These are phyloP conservation scores for Hemileccinum rubropunctum DNA, from an alignment of 768 basidiomycete species.

Conservation along the genomic window DNA sequence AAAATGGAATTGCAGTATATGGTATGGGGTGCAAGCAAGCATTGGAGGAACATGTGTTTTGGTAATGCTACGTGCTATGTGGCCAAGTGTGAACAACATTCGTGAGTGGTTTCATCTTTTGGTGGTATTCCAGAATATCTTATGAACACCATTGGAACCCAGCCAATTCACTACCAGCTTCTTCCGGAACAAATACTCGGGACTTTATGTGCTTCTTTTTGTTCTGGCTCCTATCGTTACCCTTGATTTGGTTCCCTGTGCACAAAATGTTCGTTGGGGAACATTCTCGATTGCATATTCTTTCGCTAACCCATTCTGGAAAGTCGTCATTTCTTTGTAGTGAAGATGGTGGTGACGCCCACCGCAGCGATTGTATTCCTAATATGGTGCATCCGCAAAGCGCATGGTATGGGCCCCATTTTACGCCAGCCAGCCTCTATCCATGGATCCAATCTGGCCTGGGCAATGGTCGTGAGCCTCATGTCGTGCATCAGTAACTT, in stretches of 20 bases:
- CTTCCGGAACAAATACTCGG: slow-evolving; percentile 70
- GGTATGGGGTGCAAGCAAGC: slow-evolving; percentile 79
- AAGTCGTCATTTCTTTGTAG: slow-evolving; percentile 75
- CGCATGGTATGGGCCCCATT: slow-evolving; percentile 75
- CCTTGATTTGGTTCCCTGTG: slow-evolving; percentile 79
- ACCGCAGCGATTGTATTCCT: slow-evolving; percentile 70
- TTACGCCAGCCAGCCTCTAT: slow-evolving; percentile 60
- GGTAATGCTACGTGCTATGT: slow-evolving; percentile 73
- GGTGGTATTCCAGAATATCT: neutral
- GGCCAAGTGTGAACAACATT: slow-evolving; percentile 67
- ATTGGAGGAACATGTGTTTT: slow-evolving; percentile 80
- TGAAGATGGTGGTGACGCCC: slow-evolving; percentile 74
- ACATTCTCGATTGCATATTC: slow-evolving; percentile 2
- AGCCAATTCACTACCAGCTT: slow-evolving; percentile 73
- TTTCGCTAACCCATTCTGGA: slow-evolving; percentile 12
- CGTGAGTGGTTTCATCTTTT: slow-evolving; percentile 40
- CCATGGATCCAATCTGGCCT: slow-evolving; percentile 66
- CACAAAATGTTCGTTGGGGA: slow-evolving; percentile 63
- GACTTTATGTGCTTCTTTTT: slow-evolving; percentile 83
- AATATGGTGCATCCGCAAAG: slow-evolving; percentile 75
- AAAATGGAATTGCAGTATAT: slow-evolving; percentile 43
- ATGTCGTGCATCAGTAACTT: slow-evolving; percentile 82
- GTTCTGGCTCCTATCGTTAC: slow-evolving; percentile 80
- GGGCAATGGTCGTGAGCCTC: slow-evolving; percentile 70
- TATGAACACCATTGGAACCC: slow-evolving; percentile 1